Conservation (phyloP, 306 rosid genomes). For the Quercus suber region DNA sequence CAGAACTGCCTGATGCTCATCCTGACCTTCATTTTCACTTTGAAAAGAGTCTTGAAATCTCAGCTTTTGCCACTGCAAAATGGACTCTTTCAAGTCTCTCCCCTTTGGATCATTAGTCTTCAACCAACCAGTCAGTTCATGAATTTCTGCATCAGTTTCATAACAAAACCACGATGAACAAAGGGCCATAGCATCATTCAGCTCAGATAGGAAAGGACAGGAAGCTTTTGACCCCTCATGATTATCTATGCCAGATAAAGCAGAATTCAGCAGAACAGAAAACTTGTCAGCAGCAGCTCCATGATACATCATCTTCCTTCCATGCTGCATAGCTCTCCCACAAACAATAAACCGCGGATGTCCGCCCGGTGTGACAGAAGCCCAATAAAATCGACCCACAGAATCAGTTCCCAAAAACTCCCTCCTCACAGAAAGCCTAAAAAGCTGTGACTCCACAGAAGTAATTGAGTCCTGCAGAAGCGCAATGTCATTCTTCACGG, state of each 20-base stretch:
- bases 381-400: slow-evolving; percentile 76
- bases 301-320: slow-evolving; percentile 21
- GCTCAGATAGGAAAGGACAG: slow-evolving; percentile 35
- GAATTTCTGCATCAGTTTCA: slow-evolving; percentile 68
- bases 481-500: slow-evolving; percentile 54
- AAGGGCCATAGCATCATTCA: slow-evolving; percentile 24
- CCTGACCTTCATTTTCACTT: slow-evolving; percentile 37
- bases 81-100: slow-evolving; percentile 77
- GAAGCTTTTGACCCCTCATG: slow-evolving; percentile 38
- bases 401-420: slow-evolving; percentile 86
- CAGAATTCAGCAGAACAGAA: slow-evolving; percentile 34
- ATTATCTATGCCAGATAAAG: slow-evolving; percentile 28
- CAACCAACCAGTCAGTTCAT: slow-evolving; percentile 70
- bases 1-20: slow-evolving; percentile 34
- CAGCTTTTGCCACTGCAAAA: slow-evolving; percentile 63
- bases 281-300: slow-evolving; percentile 33
- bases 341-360: slow-evolving; percentile 58
- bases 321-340: slow-evolving; percentile 45
- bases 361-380: slow-evolving; percentile 52
- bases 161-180: slow-evolving; percentile 67
- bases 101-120: slow-evolving; percentile 63
- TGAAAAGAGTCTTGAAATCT: slow-evolving; percentile 47
- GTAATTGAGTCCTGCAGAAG: slow-evolving; percentile 63
- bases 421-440: slow-evolving; percentile 68
- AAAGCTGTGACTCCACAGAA: slow-evolving; percentile 51